A percentile compares a stretch with the other conserved stretches of the same genome.
These are phyloP conservation scores for Cryptococcus maquisensis DNA, from an alignment of 1,284 basidiomycete genomes.

Conservation along the genomic window DNA sequence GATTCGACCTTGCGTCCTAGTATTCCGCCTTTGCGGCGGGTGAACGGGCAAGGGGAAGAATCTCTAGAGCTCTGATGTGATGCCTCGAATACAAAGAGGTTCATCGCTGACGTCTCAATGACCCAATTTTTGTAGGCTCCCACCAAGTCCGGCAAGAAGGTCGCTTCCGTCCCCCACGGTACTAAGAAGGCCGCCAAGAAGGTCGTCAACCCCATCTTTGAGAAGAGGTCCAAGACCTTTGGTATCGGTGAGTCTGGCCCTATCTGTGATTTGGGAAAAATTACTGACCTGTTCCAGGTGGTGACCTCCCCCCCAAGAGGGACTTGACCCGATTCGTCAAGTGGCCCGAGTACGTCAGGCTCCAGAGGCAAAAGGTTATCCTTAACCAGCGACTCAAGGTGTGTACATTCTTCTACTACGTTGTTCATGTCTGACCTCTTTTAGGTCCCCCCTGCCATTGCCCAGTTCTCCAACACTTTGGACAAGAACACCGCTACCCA, in stretches of 20 bases:
- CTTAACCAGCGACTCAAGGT: conserved; percentile 93
- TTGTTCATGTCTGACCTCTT: not conserved
- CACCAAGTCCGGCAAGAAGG: conserved; percentile 50
- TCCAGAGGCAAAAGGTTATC: conserved; percentile 98
- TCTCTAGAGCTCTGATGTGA: conserved; percentile 36
- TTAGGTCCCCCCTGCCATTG: conserved; percentile 87
- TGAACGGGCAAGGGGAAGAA: not conserved
- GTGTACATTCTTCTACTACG: conserved; percentile 6
- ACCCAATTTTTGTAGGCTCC: conserved; percentile 30
- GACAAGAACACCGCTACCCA: conserved; percentile 99
- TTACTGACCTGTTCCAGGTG: conserved; percentile 57
- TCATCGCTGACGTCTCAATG: conserved; percentile 47
- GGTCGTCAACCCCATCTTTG: conserved; percentile 94
- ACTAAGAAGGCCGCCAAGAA: conserved; percentile 68
- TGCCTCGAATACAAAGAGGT: conserved; percentile 21
- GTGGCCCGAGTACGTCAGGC: conserved; percentile 98
- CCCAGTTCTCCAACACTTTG: conserved; percentile 95
- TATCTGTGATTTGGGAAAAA: not conserved
- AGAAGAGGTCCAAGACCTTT: conserved; percentile 84
- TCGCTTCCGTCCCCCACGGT: conserved; percentile 52
- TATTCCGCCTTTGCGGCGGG: no score
- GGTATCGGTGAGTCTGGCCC: conserved; percentile 70
- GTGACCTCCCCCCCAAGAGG: conserved; percentile 84
- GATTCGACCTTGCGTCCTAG: conserved; percentile 5
- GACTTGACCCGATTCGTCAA: conserved; percentile 98